Evolutionary conservation across 306 rosid species (phyloP), one percentile per base, ranked within the genome.

Genomic region (Begonia fuchsioides): DNA sequence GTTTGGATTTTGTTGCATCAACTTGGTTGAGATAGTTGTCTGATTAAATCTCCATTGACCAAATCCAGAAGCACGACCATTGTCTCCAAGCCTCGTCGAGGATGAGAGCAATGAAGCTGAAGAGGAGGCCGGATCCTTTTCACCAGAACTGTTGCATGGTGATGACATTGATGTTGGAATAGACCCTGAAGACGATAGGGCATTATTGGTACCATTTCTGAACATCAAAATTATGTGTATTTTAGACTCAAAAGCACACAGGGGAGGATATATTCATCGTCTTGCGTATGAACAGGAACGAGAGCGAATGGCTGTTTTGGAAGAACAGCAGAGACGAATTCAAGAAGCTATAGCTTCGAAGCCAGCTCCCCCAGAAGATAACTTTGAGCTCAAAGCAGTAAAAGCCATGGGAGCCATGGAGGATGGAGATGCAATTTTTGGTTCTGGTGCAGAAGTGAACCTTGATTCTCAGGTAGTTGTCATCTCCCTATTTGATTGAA

Each of bases 361-460:
- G 71, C 79, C 93, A 55, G 72, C 87, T 67, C 87, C 92, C 32
- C 49, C 78, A 17, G 95, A 81, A 67, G 97, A 84, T 65, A 71
- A 84, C 70, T 72, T 84, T 32, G 94, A 90, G 77, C 61, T 72
- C 77, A 90, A 85, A 58, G 97, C 95, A 57, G 62, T 82, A 64
- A 90, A 85, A 75, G 76, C 76, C 44, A 90, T 90, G 97, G 97
- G 97, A 50, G 74, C 78, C 61, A 69, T 82, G 94, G 98, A 81
- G 69, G 98, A 90, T 58, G 98, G 98, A 38, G 98, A 90, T 63
- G 95, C 98, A 52, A 75, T 90, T 57, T 77, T 90, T 64, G 95
- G 94, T 45, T 72, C 87, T 45, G 82, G 82, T 54, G 88, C 93
- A 56, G 62, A 81, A 81, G 92, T 90, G 65, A 90, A 73, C 68